phyloP scores from a whole-genome alignment of 2,329 filamentous ascomycete species.

The Ilyonectria robusta region DNA sequence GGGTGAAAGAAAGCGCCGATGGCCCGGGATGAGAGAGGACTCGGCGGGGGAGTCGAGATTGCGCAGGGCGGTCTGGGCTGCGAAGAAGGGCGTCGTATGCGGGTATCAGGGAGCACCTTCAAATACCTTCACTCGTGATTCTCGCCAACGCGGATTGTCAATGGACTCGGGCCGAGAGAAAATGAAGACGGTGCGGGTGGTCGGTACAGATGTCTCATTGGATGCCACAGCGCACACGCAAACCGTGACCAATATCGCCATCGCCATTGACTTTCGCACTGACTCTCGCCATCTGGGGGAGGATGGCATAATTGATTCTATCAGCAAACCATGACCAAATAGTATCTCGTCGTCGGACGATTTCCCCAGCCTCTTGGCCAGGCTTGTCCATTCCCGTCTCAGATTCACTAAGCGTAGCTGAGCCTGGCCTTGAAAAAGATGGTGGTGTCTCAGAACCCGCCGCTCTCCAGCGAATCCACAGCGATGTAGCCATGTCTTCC shows the following conservation, averaged over 20 bases:
- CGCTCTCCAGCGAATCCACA: not conserved
- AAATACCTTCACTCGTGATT: not conserved
- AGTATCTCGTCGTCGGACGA: slow-evolving; percentile 20
- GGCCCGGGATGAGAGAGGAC: not conserved
- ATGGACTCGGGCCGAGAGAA: not conserved
- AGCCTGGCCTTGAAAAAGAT: too few relatives aligned
- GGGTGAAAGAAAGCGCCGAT: slow-evolving; percentile 7
- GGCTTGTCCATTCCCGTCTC: slow-evolving; percentile 4
- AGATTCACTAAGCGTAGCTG: not conserved
- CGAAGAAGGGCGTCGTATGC: not conserved
- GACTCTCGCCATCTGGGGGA: slow-evolving; percentile 33
- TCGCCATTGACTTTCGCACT: slow-evolving; percentile 6
- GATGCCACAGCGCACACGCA: slow-evolving; percentile 8
- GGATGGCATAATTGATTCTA: slow-evolving; percentile 39
- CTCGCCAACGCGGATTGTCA: not conserved
- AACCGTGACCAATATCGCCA: slow-evolving; percentile 30
- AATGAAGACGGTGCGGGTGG: slow-evolving; percentile 3
- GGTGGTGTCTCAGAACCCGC: too few relatives aligned
- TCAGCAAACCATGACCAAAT: slow-evolving; percentile 27
- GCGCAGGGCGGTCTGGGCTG: not conserved
- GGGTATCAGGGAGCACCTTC: not conserved
- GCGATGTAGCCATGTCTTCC: slow-evolving; percentile 4
- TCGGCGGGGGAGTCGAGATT: not conserved
- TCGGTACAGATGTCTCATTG: slow-evolving; percentile 32
- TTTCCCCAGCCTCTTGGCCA: not conserved